Evolutionary conservation across 1,284 basidiomycete genomes (phyloP).

Genomic region (Neolentinus lepideus): DNA sequence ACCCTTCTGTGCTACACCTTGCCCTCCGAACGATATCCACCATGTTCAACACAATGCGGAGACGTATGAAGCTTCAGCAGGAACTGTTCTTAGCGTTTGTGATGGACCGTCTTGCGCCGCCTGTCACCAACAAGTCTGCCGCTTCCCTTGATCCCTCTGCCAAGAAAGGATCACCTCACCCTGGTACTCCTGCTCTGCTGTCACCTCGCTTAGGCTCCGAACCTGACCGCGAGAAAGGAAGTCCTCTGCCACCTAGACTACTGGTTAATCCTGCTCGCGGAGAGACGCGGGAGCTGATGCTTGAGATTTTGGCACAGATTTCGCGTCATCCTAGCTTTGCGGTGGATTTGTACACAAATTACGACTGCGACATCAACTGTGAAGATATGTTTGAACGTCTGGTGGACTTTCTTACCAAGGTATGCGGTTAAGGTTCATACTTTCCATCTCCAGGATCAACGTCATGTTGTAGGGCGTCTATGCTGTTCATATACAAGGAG

Average conservation of each 20-base stretch:
- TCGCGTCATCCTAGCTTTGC: constrained; percentile 82
- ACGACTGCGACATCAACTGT: constrained; percentile 95
- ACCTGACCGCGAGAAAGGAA: constrained; percentile 33
- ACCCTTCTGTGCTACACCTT: constrained; percentile 70
- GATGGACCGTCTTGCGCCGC: constrained; percentile 80
- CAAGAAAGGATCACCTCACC: constrained; percentile 38
- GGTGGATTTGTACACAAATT: constrained; percentile 94
- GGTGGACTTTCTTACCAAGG: constrained; percentile 86
- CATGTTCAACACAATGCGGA: constrained; percentile 84
- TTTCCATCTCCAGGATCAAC: not conserved
- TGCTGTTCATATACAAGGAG: constrained; percentile 51
- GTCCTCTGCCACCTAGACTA: constrained; percentile 45
- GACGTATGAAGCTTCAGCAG: constrained; percentile 91
- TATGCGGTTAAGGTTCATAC: constrained; percentile 24
- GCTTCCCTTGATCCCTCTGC: constrained; percentile 8
- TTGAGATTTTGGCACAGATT: constrained; percentile 84
- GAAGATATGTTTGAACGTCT: constrained; percentile 94
- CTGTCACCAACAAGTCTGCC: constrained; percentile 12
- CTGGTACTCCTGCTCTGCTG: constrained; percentile 44
- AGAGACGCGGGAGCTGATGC: constrained; percentile 84
- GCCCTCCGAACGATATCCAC: constrained; percentile 84
- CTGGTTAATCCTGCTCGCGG: constrained; percentile 75
- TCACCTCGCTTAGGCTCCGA: constrained; percentile 42
- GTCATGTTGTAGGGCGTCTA: constrained; percentile 60
- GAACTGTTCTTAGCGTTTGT: constrained; percentile 94